These are phyloP conservation scores for Torulaspora quercuum DNA, from an alignment of 805 yeast genomes.

Conservation along the genomic window DNA sequence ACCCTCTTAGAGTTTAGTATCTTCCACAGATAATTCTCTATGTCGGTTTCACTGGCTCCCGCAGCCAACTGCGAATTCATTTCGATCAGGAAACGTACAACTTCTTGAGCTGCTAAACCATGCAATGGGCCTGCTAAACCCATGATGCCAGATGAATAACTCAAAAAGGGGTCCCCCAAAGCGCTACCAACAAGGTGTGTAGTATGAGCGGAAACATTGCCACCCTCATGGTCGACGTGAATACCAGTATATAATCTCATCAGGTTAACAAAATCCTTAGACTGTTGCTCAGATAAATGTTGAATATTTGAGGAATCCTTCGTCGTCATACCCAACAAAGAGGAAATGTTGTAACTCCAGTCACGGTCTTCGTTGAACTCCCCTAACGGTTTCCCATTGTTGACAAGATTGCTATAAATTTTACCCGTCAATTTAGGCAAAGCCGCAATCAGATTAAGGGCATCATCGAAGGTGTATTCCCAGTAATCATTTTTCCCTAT, in stretches of 20 bases:
- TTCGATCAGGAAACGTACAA: conserved; percentile 65
- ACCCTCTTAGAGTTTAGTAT: conserved; percentile 70
- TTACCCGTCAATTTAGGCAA: conserved; percentile 72
- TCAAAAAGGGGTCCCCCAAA: conserved; percentile 68
- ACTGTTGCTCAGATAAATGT: conserved; percentile 37
- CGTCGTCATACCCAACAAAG: conserved; percentile 55
- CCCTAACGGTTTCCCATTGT: conserved; percentile 53
- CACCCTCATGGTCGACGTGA: conserved; percentile 83
- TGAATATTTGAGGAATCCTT: conserved; percentile 34
- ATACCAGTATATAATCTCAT: conserved; percentile 69
- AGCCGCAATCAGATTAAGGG: conserved; percentile 64
- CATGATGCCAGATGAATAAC: conserved; percentile 73
- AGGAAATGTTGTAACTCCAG: conserved; percentile 70
- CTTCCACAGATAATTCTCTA: conserved; percentile 67
- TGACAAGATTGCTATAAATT: conserved; percentile 61
- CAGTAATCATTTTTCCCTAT: conserved; percentile 67
- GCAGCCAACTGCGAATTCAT: conserved; percentile 50
- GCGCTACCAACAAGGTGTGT: conserved; percentile 80
- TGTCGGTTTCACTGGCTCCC: conserved; percentile 39
- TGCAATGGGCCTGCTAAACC: conserved; percentile 87
- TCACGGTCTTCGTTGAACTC: conserved; percentile 53
- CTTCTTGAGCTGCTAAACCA: conserved; percentile 85
- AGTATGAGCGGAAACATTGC: conserved; percentile 78
- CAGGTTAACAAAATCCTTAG: conserved; percentile 61
- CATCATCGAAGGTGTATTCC: conserved; percentile 73